These are phyloP conservation scores for Dorcoceras hygrometricum DNA, from an alignment of 257 asterid species.

Conservation along the genomic window DNA sequence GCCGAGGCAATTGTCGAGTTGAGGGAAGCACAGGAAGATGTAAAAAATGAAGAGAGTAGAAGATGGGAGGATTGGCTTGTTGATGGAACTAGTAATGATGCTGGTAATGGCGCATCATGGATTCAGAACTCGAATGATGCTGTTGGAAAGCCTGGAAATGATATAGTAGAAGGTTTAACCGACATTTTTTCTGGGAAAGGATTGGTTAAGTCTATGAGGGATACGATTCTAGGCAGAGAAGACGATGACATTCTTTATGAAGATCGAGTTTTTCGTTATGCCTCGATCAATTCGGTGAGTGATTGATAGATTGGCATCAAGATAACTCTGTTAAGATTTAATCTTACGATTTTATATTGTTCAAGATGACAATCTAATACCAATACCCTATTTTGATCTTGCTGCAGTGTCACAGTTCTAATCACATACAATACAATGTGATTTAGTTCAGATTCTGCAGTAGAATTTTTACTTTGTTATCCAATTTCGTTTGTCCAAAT, in stretches of 20 bases:
- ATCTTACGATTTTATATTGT: not conserved
- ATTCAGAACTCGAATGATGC: slow-evolving; percentile 44
- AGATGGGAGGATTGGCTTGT: slow-evolving; percentile 98
- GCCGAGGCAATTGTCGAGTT: slow-evolving; percentile 88
- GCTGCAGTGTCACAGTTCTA: not conserved
- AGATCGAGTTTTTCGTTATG: slow-evolving; percentile 86
- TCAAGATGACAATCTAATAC: not conserved
- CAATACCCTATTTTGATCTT: not conserved
- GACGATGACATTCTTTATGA: slow-evolving; percentile 90
- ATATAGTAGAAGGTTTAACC: slow-evolving; percentile 41
- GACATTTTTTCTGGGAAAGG: slow-evolving; percentile 63
- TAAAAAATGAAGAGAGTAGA: slow-evolving; percentile 75
- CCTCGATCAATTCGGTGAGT: slow-evolving; percentile 84
- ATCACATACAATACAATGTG: slow-evolving; percentile 10
- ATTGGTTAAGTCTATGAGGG: slow-evolving; percentile 74
- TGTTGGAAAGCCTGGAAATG: slow-evolving; percentile 36
- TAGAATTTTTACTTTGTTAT: slow-evolving; percentile 3
- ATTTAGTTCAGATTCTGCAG: slow-evolving; percentile 13
- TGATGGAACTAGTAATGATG: slow-evolving; percentile 45
- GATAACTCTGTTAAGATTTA: not conserved
- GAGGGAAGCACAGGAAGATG: slow-evolving; percentile 89
- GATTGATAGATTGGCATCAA: slow-evolving; percentile 11
- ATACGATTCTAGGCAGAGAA: slow-evolving; percentile 65
- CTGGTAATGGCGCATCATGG: slow-evolving; percentile 55
- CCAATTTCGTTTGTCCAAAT: not conserved